These are phyloP conservation scores for Mucor racemosus DNA, from an alignment of 371 early-diverging fungal species.

Conservation along the genomic window DNA sequence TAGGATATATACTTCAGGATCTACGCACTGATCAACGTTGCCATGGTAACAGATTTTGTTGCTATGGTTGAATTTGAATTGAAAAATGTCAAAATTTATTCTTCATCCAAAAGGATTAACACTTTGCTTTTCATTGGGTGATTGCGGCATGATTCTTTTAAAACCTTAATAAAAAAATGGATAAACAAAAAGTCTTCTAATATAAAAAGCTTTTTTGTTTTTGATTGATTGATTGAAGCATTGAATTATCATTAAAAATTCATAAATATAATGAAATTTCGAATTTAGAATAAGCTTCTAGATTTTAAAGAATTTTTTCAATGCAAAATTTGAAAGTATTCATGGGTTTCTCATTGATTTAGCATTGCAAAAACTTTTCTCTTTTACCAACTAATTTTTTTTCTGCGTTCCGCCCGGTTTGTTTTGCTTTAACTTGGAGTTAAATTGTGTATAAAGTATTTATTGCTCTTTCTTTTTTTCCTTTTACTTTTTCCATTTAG, in stretches of 20 bases:
- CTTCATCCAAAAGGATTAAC: background rate
- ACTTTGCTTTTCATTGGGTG: background rate
- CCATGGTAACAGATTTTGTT: background rate
- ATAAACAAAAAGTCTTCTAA: background rate
- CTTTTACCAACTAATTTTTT: background rate
- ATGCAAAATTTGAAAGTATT: background rate
- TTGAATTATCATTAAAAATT: background rate
- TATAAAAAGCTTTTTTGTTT: background rate
- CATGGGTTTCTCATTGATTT: background rate
- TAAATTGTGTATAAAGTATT: background rate
- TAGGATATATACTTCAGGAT: background rate
- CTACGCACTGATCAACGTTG: background rate
- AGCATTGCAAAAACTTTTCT: background rate
- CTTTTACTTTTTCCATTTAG: background rate
- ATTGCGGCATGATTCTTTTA: constrained; percentile 4
- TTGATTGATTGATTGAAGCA: background rate
- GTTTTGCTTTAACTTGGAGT: constrained; percentile 6
- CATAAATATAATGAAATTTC: background rate
- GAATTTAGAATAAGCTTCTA: background rate
- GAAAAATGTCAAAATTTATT: background rate
- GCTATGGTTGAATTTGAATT: background rate
- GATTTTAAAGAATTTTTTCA: background rate
- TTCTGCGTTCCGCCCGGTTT: background rate
- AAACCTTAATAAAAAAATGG: background rate
- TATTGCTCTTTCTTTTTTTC: background rate